These are phyloP conservation scores for Coemansia sp. DNA, from an alignment of 192 early-diverging fungal species.

Conservation along the genomic window DNA sequence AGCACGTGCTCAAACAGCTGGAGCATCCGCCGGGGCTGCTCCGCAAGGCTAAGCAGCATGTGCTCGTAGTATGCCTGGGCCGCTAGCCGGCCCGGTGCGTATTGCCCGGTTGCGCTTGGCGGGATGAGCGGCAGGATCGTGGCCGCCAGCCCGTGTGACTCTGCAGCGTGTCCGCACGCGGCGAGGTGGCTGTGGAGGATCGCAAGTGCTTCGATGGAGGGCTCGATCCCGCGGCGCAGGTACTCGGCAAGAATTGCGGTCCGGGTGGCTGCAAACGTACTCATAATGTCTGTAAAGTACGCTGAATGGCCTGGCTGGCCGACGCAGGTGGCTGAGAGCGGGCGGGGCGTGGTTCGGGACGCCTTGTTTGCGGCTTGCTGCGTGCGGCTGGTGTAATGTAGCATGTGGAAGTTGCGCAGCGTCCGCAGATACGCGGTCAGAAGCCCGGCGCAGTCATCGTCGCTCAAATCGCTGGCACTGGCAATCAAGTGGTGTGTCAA, in stretches of 20 bases:
- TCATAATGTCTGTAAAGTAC: conserved; percentile 2
- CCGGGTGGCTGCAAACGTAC: conserved; percentile 1
- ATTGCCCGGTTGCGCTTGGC: conserved; percentile 2
- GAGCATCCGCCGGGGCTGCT: neutral
- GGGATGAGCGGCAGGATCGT: conserved; percentile 11
- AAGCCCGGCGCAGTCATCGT: neutral
- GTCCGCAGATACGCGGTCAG: conserved; percentile 6
- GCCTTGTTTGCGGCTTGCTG: no score
- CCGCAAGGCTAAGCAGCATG: conserved; percentile 2
- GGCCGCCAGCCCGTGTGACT: conserved; percentile 5
- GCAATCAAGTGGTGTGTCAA: neutral
- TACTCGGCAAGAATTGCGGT: conserved; percentile 11
- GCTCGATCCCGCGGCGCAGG: conserved; percentile 25
- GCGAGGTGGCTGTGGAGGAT: conserved; percentile 16
- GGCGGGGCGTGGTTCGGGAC: no score
- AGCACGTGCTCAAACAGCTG: conserved; percentile 23
- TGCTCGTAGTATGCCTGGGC: conserved; percentile 29
- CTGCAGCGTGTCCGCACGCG: neutral
- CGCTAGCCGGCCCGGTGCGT: neutral
- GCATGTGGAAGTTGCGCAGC: conserved; percentile 10
- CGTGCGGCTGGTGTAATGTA: neutral
- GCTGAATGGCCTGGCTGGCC: no score
- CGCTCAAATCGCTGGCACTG: neutral
- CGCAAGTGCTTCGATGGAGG: conserved; percentile 13
- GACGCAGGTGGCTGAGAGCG: no score